Evolutionary conservation across 2,329 filamentous ascomycete genomes (phyloP), one percentile per base, ranked within the genome.

Genomic region (Coniochaeta sp.): DNA sequence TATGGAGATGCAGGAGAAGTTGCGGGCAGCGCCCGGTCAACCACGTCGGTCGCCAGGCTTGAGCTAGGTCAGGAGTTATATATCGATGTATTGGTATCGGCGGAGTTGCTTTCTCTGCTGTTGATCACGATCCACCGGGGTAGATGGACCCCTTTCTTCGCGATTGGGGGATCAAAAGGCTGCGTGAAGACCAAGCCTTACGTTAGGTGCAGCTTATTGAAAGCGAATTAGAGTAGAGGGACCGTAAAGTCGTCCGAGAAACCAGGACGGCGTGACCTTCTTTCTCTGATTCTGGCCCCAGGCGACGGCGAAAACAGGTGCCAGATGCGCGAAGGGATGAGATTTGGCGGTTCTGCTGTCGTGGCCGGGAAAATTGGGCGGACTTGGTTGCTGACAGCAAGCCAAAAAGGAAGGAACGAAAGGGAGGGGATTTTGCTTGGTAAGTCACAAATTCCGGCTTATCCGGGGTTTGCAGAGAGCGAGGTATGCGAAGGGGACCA

Each of bases 1-100:
- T 57, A 59, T 62, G 22, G 33, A n/a, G 38, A 22, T 14, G 16
- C 60, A 69, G 66, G 65, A 66, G 65, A 67, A 65, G 66, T 70
- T 67, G 69, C 74, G 75, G 75, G 75, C 74, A 72, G 67, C 66
- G 74, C 75, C 76, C 76, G 75, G 72, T 76, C 70, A 74, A 66
- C 72, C 71, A 71, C 67, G 68, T 66, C 69, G 68, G 71, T 70
- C 73, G 73, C 76, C 76, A 78, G 75, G 69, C 68, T 73, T 58
- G 22, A 70, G 70, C 69, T 71, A 68, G 63, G 62, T 57, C 65
- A 68, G 69, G n/a, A n/a, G 26, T 16, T 28, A 26, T 52, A 22
- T 47, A 26, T 52, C 22, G 47, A 28, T 24, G 31, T 31, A 22
- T n/a, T 17, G 24, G 24, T 22, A 26, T 47, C 24, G 22, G 24